Evolutionary conservation across 768 basidiomycete genomes (phyloP), one percentile per base, ranked within the genome.

Genomic region (Sarcodon sp.): DNA sequence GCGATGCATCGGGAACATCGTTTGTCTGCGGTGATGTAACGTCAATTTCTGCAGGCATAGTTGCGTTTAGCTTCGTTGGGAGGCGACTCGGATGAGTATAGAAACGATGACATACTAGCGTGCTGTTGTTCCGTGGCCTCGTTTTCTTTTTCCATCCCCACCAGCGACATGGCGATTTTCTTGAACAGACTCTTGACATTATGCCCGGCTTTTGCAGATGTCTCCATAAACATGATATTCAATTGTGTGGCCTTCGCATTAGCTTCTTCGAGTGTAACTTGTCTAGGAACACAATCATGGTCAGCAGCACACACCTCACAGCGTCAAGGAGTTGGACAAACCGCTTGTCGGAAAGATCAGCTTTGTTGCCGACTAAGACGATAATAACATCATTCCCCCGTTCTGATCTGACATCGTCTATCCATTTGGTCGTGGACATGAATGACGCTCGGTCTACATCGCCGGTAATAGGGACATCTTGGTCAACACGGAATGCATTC

Each of bases 151-250:
- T 93, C 90, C 79, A 92, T 92, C 10, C 96, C 96, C 15, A 96
- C 94, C 45, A 99, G 67, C 2, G 92, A 92, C 83, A 98, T 82
- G 1, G 96, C 96, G 55, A 99, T 99, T 74, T 98, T 98, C 72
- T 97, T 93, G 75, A 99, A 99, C 55, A 99, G 65, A 55, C 88
- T 88, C 71, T 99, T 99, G 52, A 99, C 96, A 54, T 99, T 99
- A 64, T 98, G 96, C 3, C 96, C 96, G 6, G 96, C 96, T 64
- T 99, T 99, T 32, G 96, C 96, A 31, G 91, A 96, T 7, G 96
- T 98, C 68, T 99, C 96, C 84, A 98, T 98, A 61, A 94, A 96
- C 84, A 98, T 89, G 55, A 98, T 89, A 58, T 83, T 84, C 53
- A 96, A 69, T 62, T 94, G 83, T 41, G 88, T 83, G 11, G 92